These are phyloP conservation scores for Naegleria gruberi DNA, from an alignment of 208 protist genomes.

Conservation along the genomic window DNA sequence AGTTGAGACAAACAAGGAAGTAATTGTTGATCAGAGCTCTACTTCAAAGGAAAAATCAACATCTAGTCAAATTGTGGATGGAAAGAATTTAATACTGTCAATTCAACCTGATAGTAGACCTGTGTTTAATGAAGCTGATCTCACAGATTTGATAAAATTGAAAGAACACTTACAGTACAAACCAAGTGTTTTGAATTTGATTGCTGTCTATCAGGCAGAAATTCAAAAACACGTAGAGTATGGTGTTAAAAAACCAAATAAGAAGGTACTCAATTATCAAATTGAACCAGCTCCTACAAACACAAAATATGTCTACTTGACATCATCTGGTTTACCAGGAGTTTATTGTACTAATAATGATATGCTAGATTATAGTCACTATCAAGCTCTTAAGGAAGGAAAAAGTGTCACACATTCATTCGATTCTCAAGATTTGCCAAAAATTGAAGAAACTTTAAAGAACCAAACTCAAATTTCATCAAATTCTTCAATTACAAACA, in stretches of 20 bases:
- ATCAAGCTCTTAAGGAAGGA: background rate
- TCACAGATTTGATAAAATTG: background rate
- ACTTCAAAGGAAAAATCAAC: no score
- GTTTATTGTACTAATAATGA: background rate
- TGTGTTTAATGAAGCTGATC: background rate
- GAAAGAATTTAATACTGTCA: no score
- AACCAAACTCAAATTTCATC: background rate
- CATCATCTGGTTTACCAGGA: background rate
- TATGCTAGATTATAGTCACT: background rate
- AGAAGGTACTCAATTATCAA: background rate
- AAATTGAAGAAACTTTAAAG: background rate
- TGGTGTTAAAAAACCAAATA: background rate
- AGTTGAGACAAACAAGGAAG: no score
- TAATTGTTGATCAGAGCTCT: no score
- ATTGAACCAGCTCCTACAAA: background rate
- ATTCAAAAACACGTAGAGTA: background rate
- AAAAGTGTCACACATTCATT: background rate
- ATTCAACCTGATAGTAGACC: background rate
- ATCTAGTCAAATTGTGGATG: no score
- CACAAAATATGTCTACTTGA: background rate
- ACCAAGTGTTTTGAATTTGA: background rate
- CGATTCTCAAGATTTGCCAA: background rate
- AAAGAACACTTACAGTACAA: background rate
- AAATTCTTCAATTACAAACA: background rate
- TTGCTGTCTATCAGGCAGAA: background rate